A percentile compares a stretch with the other conserved stretches of the same genome.
These are phyloP conservation scores for Penicillium verrucosum DNA, from an alignment of 2,329 filamentous ascomycete genomes.

Conservation along the genomic window DNA sequence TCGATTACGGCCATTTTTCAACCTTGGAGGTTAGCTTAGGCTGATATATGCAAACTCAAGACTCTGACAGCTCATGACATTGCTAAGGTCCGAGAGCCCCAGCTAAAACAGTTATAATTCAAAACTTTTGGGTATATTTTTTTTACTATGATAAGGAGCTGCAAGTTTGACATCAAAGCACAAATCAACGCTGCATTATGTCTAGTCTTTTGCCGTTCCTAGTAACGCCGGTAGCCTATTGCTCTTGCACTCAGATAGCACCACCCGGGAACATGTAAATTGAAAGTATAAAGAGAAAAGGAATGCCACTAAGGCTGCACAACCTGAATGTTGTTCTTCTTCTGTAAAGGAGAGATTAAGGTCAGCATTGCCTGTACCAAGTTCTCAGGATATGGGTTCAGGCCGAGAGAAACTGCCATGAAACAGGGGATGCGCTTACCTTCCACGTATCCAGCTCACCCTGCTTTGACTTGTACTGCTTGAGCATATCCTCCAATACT, in stretches of 20 bases:
- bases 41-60: background rate
- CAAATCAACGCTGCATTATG: conserved; percentile 19
- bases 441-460: conserved; percentile 98
- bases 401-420: background rate
- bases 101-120: background rate
- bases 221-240: conserved; percentile 19
- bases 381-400: background rate
- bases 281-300: conserved; percentile 7
- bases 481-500: conserved; percentile 88
- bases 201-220: conserved; percentile 20
- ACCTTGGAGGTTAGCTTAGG: background rate
- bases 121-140: conserved; percentile 1
- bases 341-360: conserved; percentile 31
- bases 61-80: background rate
- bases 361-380: background rate
- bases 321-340: conserved; percentile 50
- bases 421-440: conserved; percentile 56
- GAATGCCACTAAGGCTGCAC: conserved; percentile 40
- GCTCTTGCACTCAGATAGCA: conserved; percentile 4
- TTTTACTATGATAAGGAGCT: conserved; percentile 1
- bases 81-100: background rate
- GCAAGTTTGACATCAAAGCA: conserved; percentile 6
- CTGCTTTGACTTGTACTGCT: conserved; percentile 94
- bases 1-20: background rate
- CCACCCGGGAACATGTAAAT: conserved; percentile 7